These are phyloP conservation scores for Ramaria sp. DNA, from an alignment of 768 basidiomycete genomes.

Conservation along the genomic window DNA sequence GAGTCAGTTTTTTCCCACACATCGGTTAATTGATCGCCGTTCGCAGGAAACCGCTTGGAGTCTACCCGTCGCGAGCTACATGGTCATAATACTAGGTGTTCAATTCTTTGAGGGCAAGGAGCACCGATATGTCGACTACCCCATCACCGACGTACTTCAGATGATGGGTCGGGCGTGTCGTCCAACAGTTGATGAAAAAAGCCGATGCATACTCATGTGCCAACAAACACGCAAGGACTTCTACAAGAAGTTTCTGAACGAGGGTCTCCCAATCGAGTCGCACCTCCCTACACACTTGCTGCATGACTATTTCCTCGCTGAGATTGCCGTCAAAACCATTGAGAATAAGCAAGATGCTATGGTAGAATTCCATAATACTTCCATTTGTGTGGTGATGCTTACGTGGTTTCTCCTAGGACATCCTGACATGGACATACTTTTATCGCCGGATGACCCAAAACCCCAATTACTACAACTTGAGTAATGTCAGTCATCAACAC, in stretches of 20 bases:
- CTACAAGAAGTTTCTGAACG: conserved; percentile 95
- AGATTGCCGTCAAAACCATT: conserved; percentile 97
- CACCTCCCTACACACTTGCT: conserved; percentile 83
- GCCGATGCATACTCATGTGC: conserved; percentile 93
- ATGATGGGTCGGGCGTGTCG: conserved; percentile 99
- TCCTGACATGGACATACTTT: conserved; percentile 97
- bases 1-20: conserved; percentile 11
- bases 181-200: conserved; percentile 77
- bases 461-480: conserved; percentile 88
- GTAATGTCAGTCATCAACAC: conserved; percentile 93
- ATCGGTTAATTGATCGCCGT: neutral
- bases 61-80: conserved; percentile 85
- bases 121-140: conserved; percentile 95
- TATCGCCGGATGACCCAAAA: conserved; percentile 97
- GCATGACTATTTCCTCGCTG: conserved; percentile 96
- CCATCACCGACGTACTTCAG: conserved; percentile 95
- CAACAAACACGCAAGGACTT: conserved; percentile 98
- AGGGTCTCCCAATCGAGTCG: conserved; percentile 96
- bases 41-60: conserved; percentile 93
- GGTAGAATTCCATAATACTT: conserved; percentile 30
- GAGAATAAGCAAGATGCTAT: conserved; percentile 98
- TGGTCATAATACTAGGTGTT: conserved; percentile 99
- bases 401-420: conserved; percentile 45
- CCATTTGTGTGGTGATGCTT: neutral
- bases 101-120: conserved; percentile 96